Percentiles rank a stretch among this genome's conserved stretches.
These are phyloP conservation scores for Coemansia sp. DNA, from an alignment of 192 early-diverging fungal species.

Conservation along the genomic window DNA sequence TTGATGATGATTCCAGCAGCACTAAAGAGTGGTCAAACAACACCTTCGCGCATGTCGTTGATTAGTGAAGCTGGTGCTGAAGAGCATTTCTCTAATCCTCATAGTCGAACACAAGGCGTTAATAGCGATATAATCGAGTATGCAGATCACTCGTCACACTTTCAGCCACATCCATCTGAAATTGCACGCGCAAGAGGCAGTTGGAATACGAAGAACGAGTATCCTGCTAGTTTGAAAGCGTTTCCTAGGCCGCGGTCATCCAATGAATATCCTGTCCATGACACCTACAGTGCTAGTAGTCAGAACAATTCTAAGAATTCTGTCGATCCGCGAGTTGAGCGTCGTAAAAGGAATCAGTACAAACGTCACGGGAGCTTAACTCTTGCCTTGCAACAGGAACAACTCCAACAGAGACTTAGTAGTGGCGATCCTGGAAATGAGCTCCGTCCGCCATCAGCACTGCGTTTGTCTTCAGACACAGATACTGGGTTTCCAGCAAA, in stretches of 20 bases:
- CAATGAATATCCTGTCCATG: slow-evolving; percentile 7
- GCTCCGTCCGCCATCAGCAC: no score
- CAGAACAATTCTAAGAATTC: no score
- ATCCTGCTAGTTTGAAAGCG: slow-evolving; percentile 4
- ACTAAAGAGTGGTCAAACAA: slow-evolving; percentile 41
- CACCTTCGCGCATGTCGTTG: slow-evolving; percentile 25
- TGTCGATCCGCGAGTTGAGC: slow-evolving; percentile 28
- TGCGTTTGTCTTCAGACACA: slow-evolving; percentile 24
- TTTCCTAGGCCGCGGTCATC: slow-evolving; percentile 41
- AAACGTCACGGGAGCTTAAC: slow-evolving; percentile 51
- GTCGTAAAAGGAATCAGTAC: slow-evolving; percentile 45
- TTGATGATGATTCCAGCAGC: slow-evolving; percentile 31
- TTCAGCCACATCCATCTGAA: slow-evolving; percentile 1
- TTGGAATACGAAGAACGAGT: background rate
- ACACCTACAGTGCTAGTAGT: background rate
- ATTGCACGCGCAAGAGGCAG: background rate
- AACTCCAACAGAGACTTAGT: slow-evolving; percentile 17
- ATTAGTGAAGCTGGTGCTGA: slow-evolving; percentile 6
- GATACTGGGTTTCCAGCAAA: background rate
- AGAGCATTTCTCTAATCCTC: background rate
- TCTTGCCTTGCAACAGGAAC: slow-evolving; percentile 32
- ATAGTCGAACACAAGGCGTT: background rate
- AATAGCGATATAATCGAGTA: background rate
- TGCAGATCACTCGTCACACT: slow-evolving; percentile 1
- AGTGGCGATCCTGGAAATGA: background rate